Evolutionary conservation across 257 asterid species (phyloP).

Genomic region (Gardenia jasminoides): DNA sequence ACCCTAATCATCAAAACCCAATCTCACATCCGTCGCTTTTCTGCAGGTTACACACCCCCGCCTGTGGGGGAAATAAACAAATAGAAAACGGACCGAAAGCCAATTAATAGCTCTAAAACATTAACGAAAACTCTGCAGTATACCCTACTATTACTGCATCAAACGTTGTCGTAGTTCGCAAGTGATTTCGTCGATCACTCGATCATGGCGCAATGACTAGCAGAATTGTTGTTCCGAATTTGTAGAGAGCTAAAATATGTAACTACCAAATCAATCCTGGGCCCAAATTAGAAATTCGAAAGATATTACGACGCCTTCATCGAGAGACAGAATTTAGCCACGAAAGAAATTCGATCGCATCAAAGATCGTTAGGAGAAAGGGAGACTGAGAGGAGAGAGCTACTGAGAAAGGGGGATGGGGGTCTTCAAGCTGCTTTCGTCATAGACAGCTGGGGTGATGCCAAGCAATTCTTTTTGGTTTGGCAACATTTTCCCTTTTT

Average conservation of each 20-base stretch:
- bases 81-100: neutral
- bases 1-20: conserved; percentile 28
- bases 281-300: neutral
- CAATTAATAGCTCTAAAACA: neutral
- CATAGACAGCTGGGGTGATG: neutral
- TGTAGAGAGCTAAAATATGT: neutral
- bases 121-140: neutral
- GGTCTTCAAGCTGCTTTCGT: neutral
- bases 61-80: neutral
- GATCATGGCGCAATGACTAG: neutral
- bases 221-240: neutral
- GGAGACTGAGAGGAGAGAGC: neutral
- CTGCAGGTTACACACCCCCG: neutral
- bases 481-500: neutral
- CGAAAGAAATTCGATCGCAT: conserved; percentile 1
- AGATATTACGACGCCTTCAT: neutral
- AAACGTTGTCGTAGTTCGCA: neutral
- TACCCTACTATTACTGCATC: neutral
- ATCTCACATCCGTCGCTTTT: conserved; percentile 24
- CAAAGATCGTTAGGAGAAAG: no score
- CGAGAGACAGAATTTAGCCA: neutral
- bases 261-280: neutral
- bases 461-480: neutral
- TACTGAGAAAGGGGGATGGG: neutral
- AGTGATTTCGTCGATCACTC: neutral